Evolutionary conservation across 805 yeast species (phyloP).

Genomic region (Candida oleophila): DNA sequence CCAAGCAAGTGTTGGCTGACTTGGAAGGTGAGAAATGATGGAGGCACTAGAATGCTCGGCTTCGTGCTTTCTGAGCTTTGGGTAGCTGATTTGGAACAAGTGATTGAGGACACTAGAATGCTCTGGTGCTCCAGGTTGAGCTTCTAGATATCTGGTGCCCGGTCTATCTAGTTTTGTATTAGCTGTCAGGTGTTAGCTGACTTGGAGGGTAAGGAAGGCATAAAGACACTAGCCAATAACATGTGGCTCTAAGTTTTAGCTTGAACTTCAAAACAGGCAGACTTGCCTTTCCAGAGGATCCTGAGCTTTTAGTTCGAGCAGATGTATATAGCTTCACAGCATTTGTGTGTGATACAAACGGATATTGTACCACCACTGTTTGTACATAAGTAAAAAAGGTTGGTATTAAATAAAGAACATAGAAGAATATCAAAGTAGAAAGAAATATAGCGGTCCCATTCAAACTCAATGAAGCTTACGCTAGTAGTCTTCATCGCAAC

Average conservation of each 20-base stretch:
- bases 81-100: too few relatives aligned
- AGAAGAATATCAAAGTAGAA: background rate
- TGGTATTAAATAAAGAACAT: background rate
- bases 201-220: background rate
- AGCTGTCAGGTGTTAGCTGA: background rate
- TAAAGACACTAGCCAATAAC: background rate
- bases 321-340: background rate
- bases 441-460: background rate
- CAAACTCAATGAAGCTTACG: background rate
- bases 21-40: too few relatives aligned
- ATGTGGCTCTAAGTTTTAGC: too few relatives aligned
- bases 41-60: too few relatives aligned
- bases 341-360: background rate
- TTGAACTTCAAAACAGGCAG: too few relatives aligned
- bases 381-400: background rate
- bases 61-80: too few relatives aligned
- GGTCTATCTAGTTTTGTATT: too few relatives aligned
- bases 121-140: too few relatives aligned
- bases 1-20: slow-evolving; percentile 38
- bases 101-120: too few relatives aligned
- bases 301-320: background rate
- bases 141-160: too few relatives aligned
- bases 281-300: too few relatives aligned
- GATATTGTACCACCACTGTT: background rate
- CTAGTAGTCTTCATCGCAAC: background rate